These are phyloP conservation scores for Mycena floridula DNA, from an alignment of 768 basidiomycete species.

Conservation along the genomic window DNA sequence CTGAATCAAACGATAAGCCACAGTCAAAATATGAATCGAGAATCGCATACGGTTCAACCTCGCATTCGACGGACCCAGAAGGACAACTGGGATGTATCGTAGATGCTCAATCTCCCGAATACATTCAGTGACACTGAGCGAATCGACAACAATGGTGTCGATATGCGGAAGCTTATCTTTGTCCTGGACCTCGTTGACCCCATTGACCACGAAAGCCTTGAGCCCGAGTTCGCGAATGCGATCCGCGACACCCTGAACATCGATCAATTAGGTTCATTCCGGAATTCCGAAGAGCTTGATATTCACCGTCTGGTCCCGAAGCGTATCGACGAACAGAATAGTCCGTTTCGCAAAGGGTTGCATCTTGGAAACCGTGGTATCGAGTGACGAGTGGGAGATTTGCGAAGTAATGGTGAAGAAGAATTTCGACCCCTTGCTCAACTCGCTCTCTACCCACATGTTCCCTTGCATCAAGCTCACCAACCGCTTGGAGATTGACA, in stretches of 20 bases:
- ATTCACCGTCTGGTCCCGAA: slow-evolving; percentile 63
- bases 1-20: slow-evolving; percentile 28
- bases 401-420: slow-evolving; percentile 94
- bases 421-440: slow-evolving; percentile 88
- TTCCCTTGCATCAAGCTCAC: slow-evolving; percentile 97
- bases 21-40: slow-evolving; percentile 2
- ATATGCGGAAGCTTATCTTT: slow-evolving; percentile 82
- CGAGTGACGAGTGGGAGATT: slow-evolving; percentile 69
- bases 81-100: slow-evolving; percentile 93
- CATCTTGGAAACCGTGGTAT: slow-evolving; percentile 73
- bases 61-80: slow-evolving; percentile 75
- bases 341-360: slow-evolving; percentile 81
- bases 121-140: slow-evolving; percentile 75
- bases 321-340: slow-evolving; percentile 88
- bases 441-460: slow-evolving; percentile 98
- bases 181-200: slow-evolving; percentile 75
- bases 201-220: slow-evolving; percentile 67
- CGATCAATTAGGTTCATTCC: no score
- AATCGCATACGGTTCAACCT: slow-evolving; percentile 61
- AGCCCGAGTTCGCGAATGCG: slow-evolving; percentile 77
- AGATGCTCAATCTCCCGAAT: slow-evolving; percentile 91
- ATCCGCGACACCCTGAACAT: slow-evolving; percentile 71
- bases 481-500: slow-evolving; percentile 96
- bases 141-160: slow-evolving; percentile 95
- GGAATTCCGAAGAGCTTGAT: no score